Conservation (phyloP, 1,284 basidiomycete genomes). For the Pseudozyma tsukubaensis region DNA sequence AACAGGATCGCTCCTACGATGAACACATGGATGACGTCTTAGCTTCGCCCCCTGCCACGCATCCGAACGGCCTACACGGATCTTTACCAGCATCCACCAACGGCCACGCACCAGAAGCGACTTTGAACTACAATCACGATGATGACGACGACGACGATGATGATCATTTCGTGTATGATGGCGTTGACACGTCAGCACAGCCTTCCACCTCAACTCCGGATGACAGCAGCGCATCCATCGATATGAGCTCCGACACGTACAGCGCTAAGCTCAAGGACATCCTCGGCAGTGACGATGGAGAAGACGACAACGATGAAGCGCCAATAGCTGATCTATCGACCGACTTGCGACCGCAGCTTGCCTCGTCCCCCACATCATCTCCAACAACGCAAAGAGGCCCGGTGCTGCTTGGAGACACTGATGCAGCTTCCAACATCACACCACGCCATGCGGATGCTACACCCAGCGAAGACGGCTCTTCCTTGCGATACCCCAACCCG, state of each 20-base stretch:
- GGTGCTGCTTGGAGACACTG: conserved; percentile 1
- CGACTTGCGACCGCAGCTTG: not conserved
- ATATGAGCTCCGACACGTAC: conserved; percentile 44
- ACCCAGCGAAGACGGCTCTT: conserved; percentile 33
- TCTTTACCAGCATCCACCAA: conserved; percentile 2
- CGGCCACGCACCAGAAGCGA: not conserved
- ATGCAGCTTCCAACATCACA: conserved; percentile 20
- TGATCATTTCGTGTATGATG: conserved; percentile 78
- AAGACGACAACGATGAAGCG: not conserved
- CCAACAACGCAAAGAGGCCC: conserved; percentile 23
- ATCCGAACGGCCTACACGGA: conserved; percentile 6
- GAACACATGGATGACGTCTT: conserved; percentile 37
- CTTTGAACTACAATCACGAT: not conserved
- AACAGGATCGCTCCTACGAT: conserved; percentile 22
- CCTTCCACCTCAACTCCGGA: conserved; percentile 14
- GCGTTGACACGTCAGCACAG: conserved; percentile 71
- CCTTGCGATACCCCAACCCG: conserved; percentile 31
- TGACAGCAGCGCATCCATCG: conserved; percentile 27
- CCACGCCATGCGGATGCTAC: conserved; percentile 14
- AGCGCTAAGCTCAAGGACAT: conserved; percentile 53
- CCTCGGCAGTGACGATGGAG: conserved; percentile 52
- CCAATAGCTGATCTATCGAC: not conserved
- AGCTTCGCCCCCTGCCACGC: conserved; percentile 13
- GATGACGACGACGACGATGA: conserved; percentile 73
- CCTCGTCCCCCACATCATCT: conserved; percentile 11